Percentiles rank a stretch among this genome's conserved stretches.
phyloP scores from a whole-genome alignment of 1,284 basidiomycete genomes.

The Apiotrichum brassicae region DNA sequence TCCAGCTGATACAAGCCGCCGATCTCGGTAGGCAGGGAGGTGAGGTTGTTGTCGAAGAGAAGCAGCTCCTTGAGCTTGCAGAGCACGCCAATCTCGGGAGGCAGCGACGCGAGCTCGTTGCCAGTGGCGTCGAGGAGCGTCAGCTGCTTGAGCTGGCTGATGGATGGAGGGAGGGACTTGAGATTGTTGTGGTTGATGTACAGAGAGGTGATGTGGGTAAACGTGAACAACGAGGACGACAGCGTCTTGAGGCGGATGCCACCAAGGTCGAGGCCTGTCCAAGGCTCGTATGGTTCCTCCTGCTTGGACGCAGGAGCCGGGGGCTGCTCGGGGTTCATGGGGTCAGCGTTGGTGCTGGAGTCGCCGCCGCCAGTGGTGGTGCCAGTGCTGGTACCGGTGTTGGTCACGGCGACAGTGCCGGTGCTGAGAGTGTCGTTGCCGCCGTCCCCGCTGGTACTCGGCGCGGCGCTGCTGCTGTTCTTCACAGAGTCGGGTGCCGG shows the following conservation, averaged over 20 bases:
- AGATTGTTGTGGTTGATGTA: conserved; percentile 97
- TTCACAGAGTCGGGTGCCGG: conserved; percentile 6
- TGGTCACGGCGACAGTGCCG: too few relatives aligned
- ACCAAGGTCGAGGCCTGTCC: conserved; percentile 94
- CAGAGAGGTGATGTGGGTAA: conserved; percentile 83
- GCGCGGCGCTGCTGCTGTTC: conserved; percentile 8
- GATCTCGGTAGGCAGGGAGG: conserved; percentile 76
- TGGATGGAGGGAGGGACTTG: conserved; percentile 70
- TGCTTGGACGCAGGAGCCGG: conserved; percentile 31
- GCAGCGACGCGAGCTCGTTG: conserved; percentile 73
- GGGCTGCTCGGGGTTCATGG: conserved; percentile 29
- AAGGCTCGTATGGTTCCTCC: conserved; percentile 50
- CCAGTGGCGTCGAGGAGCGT: conserved; percentile 88
- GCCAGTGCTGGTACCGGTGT: too few relatives aligned
- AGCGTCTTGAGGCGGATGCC: conserved; percentile 90
- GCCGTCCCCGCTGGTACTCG: conserved; percentile 1
- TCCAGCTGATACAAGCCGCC: conserved; percentile 89
- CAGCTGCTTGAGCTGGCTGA: conserved; percentile 76
- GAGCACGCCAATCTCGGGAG: conserved; percentile 86
- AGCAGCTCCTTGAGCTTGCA: conserved; percentile 85
- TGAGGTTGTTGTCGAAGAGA: conserved; percentile 89
- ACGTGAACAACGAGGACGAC: conserved; percentile 78
- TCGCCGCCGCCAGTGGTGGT: conserved; percentile 4
- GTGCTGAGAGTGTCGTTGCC: not conserved
- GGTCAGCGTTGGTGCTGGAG: conserved; percentile 24